Percentiles rank a stretch among this genome's conserved stretches.
These are phyloP conservation scores for Fusarium sp. DNA, from an alignment of 2,329 filamentous ascomycete species.

Conservation along the genomic window DNA sequence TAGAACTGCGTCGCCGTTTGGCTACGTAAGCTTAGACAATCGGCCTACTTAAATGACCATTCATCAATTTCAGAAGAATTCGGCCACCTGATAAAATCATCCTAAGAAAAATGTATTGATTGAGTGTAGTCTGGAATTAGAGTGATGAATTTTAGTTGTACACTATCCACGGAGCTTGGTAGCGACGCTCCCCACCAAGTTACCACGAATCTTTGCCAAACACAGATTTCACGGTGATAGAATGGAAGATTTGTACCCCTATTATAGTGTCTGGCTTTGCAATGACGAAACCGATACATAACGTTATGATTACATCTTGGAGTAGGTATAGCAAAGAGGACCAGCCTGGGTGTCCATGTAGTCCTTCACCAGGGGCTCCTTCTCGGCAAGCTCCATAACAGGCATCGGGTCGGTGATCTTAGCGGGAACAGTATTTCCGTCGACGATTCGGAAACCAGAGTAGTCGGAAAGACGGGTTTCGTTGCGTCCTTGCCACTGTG, in stretches of 20 bases:
- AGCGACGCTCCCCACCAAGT: too few relatives aligned
- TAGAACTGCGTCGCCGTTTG: too few relatives aligned
- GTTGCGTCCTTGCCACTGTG: conserved; percentile 22
- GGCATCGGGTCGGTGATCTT: conserved; percentile 4
- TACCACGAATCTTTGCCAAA: too few relatives aligned
- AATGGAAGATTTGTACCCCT: neutral
- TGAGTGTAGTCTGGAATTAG: too few relatives aligned
- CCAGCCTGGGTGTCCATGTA: conserved; percentile 24
- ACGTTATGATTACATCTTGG: neutral
- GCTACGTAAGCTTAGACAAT: too few relatives aligned
- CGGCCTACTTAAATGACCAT: too few relatives aligned
- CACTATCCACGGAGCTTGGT: too few relatives aligned
- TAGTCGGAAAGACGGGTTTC: conserved; percentile 17
- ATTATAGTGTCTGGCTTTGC: neutral
- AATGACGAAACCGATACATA: fast-evolving
- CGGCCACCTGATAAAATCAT: too few relatives aligned
- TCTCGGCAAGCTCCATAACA: neutral
- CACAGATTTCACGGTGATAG: too few relatives aligned
- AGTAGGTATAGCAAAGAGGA: conserved; percentile 31
- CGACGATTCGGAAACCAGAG: neutral
- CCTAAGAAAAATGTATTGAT: too few relatives aligned
- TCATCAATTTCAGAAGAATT: too few relatives aligned
- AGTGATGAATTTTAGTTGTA: too few relatives aligned
- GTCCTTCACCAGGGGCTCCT: conserved; percentile 15
- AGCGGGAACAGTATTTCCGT: neutral